Evolutionary conservation across 2,329 filamentous ascomycete species (phyloP), one percentile per base, ranked within the genome.

Genomic region (Berkeleyomyces rouxiae): DNA sequence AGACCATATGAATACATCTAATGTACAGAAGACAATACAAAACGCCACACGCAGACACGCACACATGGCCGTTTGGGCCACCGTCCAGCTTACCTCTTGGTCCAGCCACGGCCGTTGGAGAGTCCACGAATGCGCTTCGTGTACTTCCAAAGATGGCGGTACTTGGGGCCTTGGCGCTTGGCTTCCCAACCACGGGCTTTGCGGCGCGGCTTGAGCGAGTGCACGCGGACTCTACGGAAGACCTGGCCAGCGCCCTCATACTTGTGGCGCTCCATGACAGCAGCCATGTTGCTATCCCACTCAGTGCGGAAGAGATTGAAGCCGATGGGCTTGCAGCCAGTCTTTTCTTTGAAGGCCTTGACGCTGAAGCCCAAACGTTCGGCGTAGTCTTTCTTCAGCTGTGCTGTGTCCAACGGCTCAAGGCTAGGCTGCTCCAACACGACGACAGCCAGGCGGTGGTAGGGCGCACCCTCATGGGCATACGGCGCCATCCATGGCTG

Each of bases 251-350:
- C 84, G 58, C 90, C 90, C 37, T 83, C 80, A 66, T 95, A 78
- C 65, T 82, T 83, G 68, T 87, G 82, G 68, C 88, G 82, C 70
- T 83, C 78, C 92, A 99, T 96, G 66, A 99, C 89, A 59, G 78
- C 84, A n/a, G 82, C 84, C 61, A 88, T 99, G 69, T 82, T 83
- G 65, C 93, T 88, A 73, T 99, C 93, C 89, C 91, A 97, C 67
- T 87, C 77, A 65, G 84, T 86, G 67, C 93, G 84, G 84, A 97
- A 99, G 68, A 99, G 76, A 71, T 84, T 88, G 68, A 90, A 87
- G 51, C 91, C 91, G 64, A 96, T 83, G 6, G 91, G 82, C 64
- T 77, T 79, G 65, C 93, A 76, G 64, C 77, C 74, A 71, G 88
- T 82, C 71, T 84, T 85, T 71, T 84, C 81, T 67, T 85, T 81